phyloP scores from a whole-genome alignment of 2,329 filamentous ascomycete genomes.

The Phoma sp. region DNA sequence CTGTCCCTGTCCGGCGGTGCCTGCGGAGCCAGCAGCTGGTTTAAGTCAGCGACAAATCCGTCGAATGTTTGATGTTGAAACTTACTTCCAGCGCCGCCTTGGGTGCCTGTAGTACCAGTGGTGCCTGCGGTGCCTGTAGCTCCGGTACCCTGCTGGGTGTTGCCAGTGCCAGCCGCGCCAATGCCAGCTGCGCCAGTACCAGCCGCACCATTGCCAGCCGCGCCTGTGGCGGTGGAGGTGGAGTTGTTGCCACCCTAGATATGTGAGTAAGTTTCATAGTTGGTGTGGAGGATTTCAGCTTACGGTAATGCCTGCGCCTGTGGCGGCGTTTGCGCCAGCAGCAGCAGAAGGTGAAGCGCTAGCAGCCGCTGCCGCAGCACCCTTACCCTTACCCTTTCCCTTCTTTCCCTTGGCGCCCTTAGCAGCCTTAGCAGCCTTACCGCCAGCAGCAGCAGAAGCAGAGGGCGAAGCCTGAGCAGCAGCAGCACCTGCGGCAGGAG shows the following conservation, averaged over 20 bases:
- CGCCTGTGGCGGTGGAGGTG: conserved; percentile 8
- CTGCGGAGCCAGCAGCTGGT: background rate
- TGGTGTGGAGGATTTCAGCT: background rate
- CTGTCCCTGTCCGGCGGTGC: background rate
- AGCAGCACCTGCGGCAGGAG: background rate
- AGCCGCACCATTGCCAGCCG: background rate
- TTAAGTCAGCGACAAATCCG: background rate
- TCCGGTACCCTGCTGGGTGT: conserved; percentile 2
- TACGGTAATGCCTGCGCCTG: conserved; percentile 1
- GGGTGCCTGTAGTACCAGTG: background rate
- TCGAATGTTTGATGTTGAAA: background rate
- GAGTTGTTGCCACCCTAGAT: conserved; percentile 9
- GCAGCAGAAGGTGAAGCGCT: background rate
- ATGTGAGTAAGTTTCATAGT: background rate
- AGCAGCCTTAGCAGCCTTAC: background rate
- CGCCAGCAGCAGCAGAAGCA: background rate
- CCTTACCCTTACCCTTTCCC: background rate
- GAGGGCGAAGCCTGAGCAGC: background rate
- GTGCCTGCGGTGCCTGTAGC: background rate
- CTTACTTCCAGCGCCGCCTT: conserved; percentile 1
- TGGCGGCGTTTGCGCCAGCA: background rate
- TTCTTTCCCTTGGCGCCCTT: too few relatives aligned
- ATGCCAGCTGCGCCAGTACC: background rate
- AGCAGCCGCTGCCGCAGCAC: background rate
- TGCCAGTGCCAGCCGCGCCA: background rate